Percentiles rank a stretch among this genome's conserved stretches.
Conservation (phyloP, 345 rosid genomes). For the Eucalyptus polybractea region DNA sequence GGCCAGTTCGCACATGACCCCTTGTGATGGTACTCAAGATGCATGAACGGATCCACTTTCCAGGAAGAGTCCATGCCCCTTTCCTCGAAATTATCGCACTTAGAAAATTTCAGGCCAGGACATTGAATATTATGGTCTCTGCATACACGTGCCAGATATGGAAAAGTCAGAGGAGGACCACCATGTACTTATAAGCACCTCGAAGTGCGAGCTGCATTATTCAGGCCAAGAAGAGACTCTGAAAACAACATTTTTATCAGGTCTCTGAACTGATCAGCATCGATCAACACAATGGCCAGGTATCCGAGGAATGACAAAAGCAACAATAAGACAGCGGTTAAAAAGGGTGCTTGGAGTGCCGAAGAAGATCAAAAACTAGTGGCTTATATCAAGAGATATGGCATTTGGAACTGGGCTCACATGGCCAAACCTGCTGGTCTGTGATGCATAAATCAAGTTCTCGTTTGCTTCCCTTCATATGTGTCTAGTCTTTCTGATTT, state of each 20-base stretch:
- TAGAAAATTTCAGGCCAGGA: not conserved
- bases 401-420: constrained; percentile 4
- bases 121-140: not conserved
- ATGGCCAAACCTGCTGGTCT: constrained; percentile 1
- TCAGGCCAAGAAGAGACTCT: not conserved
- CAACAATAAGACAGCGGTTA: not conserved
- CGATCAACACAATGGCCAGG: not conserved
- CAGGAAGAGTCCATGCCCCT: not conserved
- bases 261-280: not conserved
- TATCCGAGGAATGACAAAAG: not conserved
- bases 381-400: not conserved
- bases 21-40: not conserved
- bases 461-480: not conserved
- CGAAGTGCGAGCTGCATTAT: not conserved
- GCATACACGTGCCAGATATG: not conserved
- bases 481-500: not conserved
- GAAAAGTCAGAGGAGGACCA: not conserved
- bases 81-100: not conserved
- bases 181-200: not conserved
- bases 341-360: not conserved
- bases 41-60: not conserved
- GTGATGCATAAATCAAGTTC: not conserved
- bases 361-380: constrained; percentile 1
- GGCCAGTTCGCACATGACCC: not conserved
- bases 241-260: not conserved